Conservation (phyloP, 2,329 filamentous ascomycete genomes). For the Pseudogymnoascus sp. region DNA sequence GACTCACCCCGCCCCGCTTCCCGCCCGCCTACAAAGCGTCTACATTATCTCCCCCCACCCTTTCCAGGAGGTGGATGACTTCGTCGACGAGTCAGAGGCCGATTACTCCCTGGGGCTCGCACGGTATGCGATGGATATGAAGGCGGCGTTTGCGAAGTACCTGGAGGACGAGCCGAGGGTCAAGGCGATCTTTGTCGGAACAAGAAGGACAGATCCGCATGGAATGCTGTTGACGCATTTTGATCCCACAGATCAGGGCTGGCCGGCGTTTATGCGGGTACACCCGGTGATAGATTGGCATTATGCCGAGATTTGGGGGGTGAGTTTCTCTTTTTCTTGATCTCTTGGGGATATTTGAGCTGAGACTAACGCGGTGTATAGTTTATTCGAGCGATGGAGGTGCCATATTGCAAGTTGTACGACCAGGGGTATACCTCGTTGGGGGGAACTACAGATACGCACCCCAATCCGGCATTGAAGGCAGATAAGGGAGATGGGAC, state of each 20-base stretch:
- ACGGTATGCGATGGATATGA: constrained; percentile 74
- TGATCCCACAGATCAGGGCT: constrained; percentile 79
- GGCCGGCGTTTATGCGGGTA: constrained; percentile 87
- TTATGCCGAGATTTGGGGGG: constrained; percentile 89
- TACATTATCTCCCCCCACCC: constrained; percentile 84
- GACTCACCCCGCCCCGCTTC: constrained; percentile 28
- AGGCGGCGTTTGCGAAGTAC: constrained; percentile 72
- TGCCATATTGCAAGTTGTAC: constrained; percentile 83
- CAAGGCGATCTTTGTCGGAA: constrained; percentile 79
- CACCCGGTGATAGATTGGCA: constrained; percentile 98
- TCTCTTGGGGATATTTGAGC: not conserved
- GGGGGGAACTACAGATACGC: constrained; percentile 83
- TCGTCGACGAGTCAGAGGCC: constrained; percentile 61
- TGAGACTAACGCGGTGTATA: constrained; percentile 31
- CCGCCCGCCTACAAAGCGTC: constrained; percentile 61
- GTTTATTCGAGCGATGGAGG: constrained; percentile 72
- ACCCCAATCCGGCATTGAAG: constrained; percentile 74
- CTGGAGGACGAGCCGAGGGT: constrained; percentile 58
- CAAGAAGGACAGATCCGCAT: constrained; percentile 86
- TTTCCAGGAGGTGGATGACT: constrained; percentile 79
- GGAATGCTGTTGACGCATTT: constrained; percentile 74
- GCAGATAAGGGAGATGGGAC: constrained; percentile 30
- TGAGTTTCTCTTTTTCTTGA: constrained; percentile 43
- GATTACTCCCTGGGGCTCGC: constrained; percentile 70
- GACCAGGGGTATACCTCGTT: constrained; percentile 85